Evolutionary conservation across 2,329 filamentous ascomycete genomes (phyloP).

Genomic region (Aspergillus luchuensis): DNA sequence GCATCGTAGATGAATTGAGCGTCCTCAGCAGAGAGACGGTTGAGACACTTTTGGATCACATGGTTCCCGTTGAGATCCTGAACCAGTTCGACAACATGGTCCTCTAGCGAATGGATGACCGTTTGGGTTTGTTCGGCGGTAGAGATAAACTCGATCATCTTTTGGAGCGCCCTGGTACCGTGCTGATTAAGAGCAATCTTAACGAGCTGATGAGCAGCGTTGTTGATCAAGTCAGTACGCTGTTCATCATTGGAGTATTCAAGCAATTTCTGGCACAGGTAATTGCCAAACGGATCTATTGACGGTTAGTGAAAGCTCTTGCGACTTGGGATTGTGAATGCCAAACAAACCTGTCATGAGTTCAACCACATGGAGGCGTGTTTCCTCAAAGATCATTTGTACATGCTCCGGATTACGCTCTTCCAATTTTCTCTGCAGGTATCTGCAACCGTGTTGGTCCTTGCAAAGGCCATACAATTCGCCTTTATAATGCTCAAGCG

Average conservation of each 20-base stretch:
- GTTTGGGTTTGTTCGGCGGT: slow-evolving; percentile 81
- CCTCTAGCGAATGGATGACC: slow-evolving; percentile 80
- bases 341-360: slow-evolving; percentile 75
- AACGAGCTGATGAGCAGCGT: slow-evolving; percentile 83
- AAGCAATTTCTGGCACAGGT: slow-evolving; percentile 96
- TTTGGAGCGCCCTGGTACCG: slow-evolving; percentile 92
- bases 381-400: slow-evolving; percentile 92
- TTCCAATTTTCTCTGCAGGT: slow-evolving; percentile 95
- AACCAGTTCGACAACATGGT: slow-evolving; percentile 88
- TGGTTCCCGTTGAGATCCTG: slow-evolving; percentile 98
- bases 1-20: slow-evolving; percentile 97
- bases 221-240: slow-evolving; percentile 87
- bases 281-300: slow-evolving; percentile 93
- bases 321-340: background rate
- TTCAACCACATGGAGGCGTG: slow-evolving; percentile 89
- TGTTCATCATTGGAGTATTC: slow-evolving; percentile 96
- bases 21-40: slow-evolving; percentile 81
- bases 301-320: slow-evolving; percentile 24
- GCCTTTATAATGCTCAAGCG: slow-evolving; percentile 76
- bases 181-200: slow-evolving; percentile 96
- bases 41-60: slow-evolving; percentile 98
- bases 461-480: slow-evolving; percentile 92
- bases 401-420: slow-evolving; percentile 81
- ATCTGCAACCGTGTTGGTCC: slow-evolving; percentile 96
- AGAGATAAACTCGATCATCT: slow-evolving; percentile 98